phyloP scores from a whole-genome alignment of 2,329 filamentous ascomycete genomes.

The Trichoderma sp. region DNA sequence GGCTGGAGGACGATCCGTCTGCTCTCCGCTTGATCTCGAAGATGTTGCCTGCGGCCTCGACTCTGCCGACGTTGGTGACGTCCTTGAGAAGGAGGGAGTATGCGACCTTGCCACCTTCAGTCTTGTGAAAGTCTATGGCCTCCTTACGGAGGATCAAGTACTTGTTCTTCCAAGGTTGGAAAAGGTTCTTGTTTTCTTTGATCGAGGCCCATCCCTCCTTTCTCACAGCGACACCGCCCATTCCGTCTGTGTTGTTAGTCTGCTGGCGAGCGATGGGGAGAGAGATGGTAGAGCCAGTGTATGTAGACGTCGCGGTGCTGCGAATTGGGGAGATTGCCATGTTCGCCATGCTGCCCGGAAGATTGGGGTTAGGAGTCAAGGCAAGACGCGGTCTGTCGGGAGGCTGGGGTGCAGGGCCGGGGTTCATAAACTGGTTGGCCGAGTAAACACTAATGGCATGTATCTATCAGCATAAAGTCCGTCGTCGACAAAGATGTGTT shows the following conservation, averaged over 20 bases:
- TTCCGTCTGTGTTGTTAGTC: slow-evolving; percentile 58
- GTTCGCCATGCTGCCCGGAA: slow-evolving; percentile 75
- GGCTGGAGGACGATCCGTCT: slow-evolving; percentile 65
- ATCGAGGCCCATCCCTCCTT: slow-evolving; percentile 81
- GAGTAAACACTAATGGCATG: slow-evolving; percentile 50
- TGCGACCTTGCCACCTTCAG: slow-evolving; percentile 81
- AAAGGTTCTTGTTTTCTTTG: slow-evolving; percentile 86
- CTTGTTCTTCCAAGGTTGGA: slow-evolving; percentile 85
- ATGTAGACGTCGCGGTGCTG: slow-evolving; percentile 62
- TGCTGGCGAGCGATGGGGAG: slow-evolving; percentile 65
- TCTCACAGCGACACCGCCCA: slow-evolving; percentile 68
- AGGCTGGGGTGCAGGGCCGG: slow-evolving; percentile 87
- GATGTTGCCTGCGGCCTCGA: slow-evolving; percentile 86
- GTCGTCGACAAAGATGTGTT: background rate
- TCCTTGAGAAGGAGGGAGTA: slow-evolving; percentile 82
- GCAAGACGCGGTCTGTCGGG: slow-evolving; percentile 82
- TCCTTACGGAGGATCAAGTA: slow-evolving; percentile 91
- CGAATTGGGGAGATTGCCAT: slow-evolving; percentile 72
- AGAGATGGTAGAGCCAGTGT: slow-evolving; percentile 69
- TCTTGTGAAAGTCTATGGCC: slow-evolving; percentile 91
- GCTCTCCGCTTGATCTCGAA: slow-evolving; percentile 85
- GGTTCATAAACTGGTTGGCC: slow-evolving; percentile 84
- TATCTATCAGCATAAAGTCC: slow-evolving; percentile 18
- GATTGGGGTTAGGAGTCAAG: slow-evolving; percentile 71
- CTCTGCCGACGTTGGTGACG: slow-evolving; percentile 84